Percentiles rank a stretch among this genome's conserved stretches.
Evolutionary conservation across 176 grass and related monocot species (phyloP).

Genomic region (Calamus simplicifolius): DNA sequence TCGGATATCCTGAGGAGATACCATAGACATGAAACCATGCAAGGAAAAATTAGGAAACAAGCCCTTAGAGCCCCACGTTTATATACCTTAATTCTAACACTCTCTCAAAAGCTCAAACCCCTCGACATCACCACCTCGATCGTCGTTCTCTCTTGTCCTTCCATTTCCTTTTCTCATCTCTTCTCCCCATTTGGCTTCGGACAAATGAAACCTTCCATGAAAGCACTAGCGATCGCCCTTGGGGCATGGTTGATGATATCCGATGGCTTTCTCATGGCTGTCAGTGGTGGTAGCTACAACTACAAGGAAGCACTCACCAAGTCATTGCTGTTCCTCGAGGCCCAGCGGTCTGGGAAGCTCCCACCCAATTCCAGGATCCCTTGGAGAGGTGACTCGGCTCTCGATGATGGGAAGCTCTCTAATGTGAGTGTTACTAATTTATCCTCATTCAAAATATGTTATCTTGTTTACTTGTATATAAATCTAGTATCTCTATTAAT

Average conservation of each 20-base stretch:
- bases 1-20: not conserved
- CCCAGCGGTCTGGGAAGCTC: conserved; percentile 89
- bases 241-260: conserved; percentile 33
- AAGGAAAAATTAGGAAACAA: conserved; percentile 10
- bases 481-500: too few relatives aligned
- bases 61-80: conserved; percentile 5
- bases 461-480: too few relatives aligned
- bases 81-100: not conserved
- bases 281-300: conserved; percentile 25
- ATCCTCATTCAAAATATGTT: not conserved
- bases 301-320: conserved; percentile 85
- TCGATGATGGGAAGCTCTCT: conserved; percentile 81
- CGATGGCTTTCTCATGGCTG: conserved; percentile 19
- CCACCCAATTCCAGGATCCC: conserved; percentile 59
- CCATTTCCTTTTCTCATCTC: not conserved
- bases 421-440: conserved; percentile 32
- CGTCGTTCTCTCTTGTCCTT: conserved; percentile 3
- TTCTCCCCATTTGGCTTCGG: not conserved
- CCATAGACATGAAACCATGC: conserved; percentile 31
- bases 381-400: conserved; percentile 85
- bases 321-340: conserved; percentile 89
- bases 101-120: too few relatives aligned
- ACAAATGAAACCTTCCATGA: not conserved
- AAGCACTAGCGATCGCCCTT: conserved; percentile 1
- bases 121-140: not conserved